Percentiles rank a stretch among this genome's conserved stretches.
Conservation (phyloP, 495 filamentous ascomycete species). For the Penicillium fimorum region DNA sequence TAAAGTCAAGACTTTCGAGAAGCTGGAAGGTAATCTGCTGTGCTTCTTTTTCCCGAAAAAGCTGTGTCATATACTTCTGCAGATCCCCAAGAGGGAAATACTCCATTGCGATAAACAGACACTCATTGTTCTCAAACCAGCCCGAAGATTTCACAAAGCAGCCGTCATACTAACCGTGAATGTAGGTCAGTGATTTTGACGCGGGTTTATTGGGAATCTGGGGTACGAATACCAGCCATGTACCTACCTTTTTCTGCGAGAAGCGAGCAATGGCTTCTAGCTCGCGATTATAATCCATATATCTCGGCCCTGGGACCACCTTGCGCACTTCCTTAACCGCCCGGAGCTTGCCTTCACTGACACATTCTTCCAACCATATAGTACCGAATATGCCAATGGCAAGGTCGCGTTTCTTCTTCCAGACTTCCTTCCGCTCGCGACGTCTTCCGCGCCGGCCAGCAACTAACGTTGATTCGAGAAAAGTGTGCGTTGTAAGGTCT, state of each 20-base stretch:
- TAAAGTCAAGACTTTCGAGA: conserved; percentile 24
- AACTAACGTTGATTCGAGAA: conserved; percentile 15
- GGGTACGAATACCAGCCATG: not conserved
- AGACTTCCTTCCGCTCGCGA: not conserved
- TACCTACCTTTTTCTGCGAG: conserved; percentile 8
- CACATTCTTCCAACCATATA: conserved; percentile 15
- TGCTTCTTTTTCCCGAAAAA: conserved; percentile 19
- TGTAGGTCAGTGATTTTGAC: not conserved
- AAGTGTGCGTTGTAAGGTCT: conserved; percentile 18
- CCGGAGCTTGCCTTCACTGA: conserved; percentile 6
- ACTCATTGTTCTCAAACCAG: conserved; percentile 16
- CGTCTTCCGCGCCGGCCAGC: not conserved
- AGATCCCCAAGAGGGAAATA: conserved; percentile 26
- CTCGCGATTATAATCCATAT: not conserved
- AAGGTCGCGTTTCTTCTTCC: not conserved
- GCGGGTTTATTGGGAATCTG: not conserved
- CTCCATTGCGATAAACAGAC: conserved; percentile 30
- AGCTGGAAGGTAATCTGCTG: conserved; percentile 21
- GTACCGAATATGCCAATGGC: conserved; percentile 17
- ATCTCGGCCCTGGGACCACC: not conserved
- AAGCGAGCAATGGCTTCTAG: conserved; percentile 2
- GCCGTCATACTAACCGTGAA: not conserved
- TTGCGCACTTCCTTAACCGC: conserved; percentile 18
- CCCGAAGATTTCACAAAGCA: conserved; percentile 6
- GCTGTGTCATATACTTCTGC: conserved; percentile 2